Conservation (phyloP, 2,329 filamentous ascomycete genomes). For the Acephala macrosclerotiorum region DNA sequence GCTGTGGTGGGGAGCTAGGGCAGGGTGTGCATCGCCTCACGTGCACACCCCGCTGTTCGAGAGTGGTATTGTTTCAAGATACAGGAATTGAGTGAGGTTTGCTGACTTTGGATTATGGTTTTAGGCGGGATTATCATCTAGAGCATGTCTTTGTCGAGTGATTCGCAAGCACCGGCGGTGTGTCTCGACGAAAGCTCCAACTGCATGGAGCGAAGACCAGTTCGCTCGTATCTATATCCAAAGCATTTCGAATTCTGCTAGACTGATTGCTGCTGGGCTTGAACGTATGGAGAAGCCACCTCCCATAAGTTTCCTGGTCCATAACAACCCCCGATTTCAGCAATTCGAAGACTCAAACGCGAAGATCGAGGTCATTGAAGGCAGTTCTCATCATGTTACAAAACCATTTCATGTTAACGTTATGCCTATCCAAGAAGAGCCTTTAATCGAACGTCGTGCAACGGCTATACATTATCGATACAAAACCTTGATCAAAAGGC, state of each 20-base stretch:
- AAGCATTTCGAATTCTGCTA: not conserved
- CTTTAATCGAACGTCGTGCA: not conserved
- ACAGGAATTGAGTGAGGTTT: too few species aligned
- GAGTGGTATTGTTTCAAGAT: not conserved
- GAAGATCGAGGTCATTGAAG: not conserved
- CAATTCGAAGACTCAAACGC: not conserved
- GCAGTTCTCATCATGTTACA: not conserved
- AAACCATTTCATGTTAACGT: not conserved
- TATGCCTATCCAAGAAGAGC: not conserved
- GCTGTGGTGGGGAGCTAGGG: not conserved
- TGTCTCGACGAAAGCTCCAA: conserved; percentile 8
- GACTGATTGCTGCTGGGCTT: not conserved
- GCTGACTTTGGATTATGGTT: not conserved
- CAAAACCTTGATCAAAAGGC: not conserved
- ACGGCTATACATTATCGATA: not conserved
- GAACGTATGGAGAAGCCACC: not conserved
- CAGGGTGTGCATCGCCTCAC: not conserved
- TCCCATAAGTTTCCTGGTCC: not conserved
- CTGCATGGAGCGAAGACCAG: conserved; percentile 4
- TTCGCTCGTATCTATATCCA: not conserved
- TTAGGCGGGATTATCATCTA: not conserved
- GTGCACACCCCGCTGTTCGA: not conserved
- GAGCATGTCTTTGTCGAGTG: not conserved
- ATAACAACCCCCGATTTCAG: not conserved
- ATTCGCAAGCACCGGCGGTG: not conserved